Evolutionary conservation across 192 early-diverging fungal genomes (phyloP), one percentile per base, ranked within the genome.

Genomic region (Diversispora eburnea): DNA sequence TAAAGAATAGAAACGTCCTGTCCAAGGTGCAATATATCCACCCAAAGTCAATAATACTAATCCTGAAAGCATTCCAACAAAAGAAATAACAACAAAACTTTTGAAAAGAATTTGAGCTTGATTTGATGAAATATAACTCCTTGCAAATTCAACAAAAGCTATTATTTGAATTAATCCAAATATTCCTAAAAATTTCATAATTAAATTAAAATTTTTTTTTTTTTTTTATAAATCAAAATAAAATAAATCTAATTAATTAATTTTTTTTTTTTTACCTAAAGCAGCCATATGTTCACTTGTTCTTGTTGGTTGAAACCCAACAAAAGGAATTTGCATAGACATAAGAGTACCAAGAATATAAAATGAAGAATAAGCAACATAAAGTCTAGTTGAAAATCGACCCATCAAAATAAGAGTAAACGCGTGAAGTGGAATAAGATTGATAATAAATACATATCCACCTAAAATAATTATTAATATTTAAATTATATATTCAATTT

Each of bases 201-300:
- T 45, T 2, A 43, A 8, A 42, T 62, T 62, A 6, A 43, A n/a
- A n/a, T n/a, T n/a, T n/a, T n/a, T 8, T 6, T 62, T 62, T 17
- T 22, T 41, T 62, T 17, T 6, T 41, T 5, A 62, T 41, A 8
- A n/a, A 42, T 63, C 20, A 58, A 51, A 12, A 51, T 10, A 58
- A 5, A 22, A 5, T 0, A n/a, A 6, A 49, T 8, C 10, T 49
- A 49, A n/a, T n/a, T n/a, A n/a, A n/a, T n/a, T n/a, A n/a, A n/a
- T n/a, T n/a, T n/a, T n/a, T n/a, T n/a, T 69, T 41, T 4, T 67
- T 75, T 58, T 75, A 91, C 95, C 95, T 46, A 99, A 81, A 0
- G 98, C 96, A 12, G 96, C 98, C 98, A 99, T 99, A 76, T 99
- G 98, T 84, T 99, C 98, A 80, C 90, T 93, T 9, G 97, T 99